Base-by-base conservation (phyloP, 345 rosid genomes). In the Erysimum cheiranthoides region DNA sequence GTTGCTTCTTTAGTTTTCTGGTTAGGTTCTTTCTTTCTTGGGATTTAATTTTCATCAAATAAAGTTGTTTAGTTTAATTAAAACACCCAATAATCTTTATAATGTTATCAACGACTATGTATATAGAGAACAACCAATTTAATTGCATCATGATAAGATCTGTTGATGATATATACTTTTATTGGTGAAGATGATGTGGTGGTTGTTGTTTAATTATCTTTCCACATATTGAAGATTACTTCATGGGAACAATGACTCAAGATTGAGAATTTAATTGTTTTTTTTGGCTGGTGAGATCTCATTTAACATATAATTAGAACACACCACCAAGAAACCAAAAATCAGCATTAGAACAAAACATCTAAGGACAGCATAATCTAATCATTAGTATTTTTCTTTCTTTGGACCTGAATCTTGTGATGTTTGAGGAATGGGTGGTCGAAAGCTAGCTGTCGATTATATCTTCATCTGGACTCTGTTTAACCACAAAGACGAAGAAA, bases 381-480 rank as follows among this genome's bases (percentile, higher is more conserved):
- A 13, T 16, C 52, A 21, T 4, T 18, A 10, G 34, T 50, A 3
- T n/a, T 10, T 6, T 47, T 3, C 6, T 5, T 34, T 25, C 3
- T 60, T 16, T 25, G 74, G 14, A 93, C 97, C 96, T 89, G 98
- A 73, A 93, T 91, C 83, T 88, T 88, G 86, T 93, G 98, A 78
- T 93, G 93, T 79, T 88, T 93, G 66, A 91, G 92, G 82, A 62
- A 91, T 68, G 97, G 97, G 68, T 93, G 98, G 80, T 93, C 98
- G 49, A 93, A 89, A 76, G 98, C 97, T 21, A 97, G 96, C 80
- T 93, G 71, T 93, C 98, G 25, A 93, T 91, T 16, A 75, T 71
- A 75, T 88, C 93, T 43, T 90, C 93, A 82, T 88, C 93, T 40
- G 87, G 85, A 42, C 93, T 88, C 87, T 88, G 86, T 67, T 61